Conservation (phyloP, 2,329 filamentous ascomycete species). For the Tolypocladium endophyticum region DNA sequence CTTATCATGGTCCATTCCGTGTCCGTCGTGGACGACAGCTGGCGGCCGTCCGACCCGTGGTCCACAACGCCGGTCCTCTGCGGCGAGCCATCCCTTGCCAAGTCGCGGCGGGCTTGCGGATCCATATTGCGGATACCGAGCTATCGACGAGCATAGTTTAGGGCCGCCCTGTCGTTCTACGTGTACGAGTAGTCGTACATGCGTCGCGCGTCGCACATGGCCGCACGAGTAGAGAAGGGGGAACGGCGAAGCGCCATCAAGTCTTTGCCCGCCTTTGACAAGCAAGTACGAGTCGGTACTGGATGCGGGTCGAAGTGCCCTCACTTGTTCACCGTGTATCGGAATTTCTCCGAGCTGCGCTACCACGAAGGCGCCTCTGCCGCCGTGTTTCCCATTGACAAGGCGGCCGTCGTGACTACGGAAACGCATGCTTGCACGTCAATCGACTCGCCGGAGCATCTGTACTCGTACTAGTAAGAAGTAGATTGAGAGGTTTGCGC, state of each 20-base stretch:
- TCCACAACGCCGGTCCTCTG: background rate
- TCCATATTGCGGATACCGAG: background rate
- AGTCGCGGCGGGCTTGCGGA: background rate
- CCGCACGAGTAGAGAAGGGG: background rate
- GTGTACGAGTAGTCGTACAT: too few relatives aligned
- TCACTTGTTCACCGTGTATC: background rate
- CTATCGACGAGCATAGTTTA: background rate
- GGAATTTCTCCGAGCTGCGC: background rate
- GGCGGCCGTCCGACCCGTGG: background rate
- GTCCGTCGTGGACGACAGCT: background rate
- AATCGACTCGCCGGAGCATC: background rate
- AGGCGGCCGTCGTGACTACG: background rate
- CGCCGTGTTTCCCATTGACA: background rate
- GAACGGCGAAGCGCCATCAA: background rate
- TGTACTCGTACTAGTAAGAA: background rate
- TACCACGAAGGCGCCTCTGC: background rate
- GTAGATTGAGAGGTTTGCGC: background rate
- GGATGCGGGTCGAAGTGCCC: background rate
- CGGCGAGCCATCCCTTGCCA: background rate
- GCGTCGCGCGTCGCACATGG: too few relatives aligned
- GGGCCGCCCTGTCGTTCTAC: background rate
- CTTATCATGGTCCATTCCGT: background rate
- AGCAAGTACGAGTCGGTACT: background rate
- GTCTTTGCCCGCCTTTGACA: too few relatives aligned
- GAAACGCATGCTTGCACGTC: background rate